phyloP scores from a whole-genome alignment of 1,284 basidiomycete species.

The Leccinum subfulvum region DNA sequence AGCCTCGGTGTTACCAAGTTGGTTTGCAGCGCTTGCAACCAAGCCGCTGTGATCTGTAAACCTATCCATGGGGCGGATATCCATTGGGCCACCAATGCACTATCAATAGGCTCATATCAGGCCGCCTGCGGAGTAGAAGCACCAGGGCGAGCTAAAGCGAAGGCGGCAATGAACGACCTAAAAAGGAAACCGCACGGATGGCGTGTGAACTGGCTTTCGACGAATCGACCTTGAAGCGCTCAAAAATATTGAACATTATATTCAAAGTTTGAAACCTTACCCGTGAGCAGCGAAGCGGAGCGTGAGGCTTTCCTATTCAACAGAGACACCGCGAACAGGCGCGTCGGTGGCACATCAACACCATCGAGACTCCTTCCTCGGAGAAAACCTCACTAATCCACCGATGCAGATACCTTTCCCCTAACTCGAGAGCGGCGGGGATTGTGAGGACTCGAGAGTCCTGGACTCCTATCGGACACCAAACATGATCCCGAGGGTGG shows the following conservation, averaged over 20 bases:
- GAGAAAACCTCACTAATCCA: background rate
- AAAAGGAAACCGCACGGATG: constrained; percentile 1
- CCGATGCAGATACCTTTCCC: background rate
- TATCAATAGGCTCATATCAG: background rate
- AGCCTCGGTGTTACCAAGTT: background rate
- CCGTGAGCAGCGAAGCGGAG: background rate
- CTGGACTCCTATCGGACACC: background rate
- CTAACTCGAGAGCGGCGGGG: background rate
- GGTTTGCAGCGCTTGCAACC: background rate
- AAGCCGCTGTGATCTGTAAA: background rate
- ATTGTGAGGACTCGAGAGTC: background rate
- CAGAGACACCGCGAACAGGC: background rate
- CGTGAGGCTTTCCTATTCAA: background rate
- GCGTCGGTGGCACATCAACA: background rate
- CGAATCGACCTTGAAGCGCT: background rate
- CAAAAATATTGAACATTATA: background rate
- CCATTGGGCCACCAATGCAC: background rate
- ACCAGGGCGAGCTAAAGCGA: background rate
- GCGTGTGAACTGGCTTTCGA: constrained; percentile 2
- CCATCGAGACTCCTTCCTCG: background rate
- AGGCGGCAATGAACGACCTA: background rate
- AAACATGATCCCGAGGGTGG: constrained; percentile 2
- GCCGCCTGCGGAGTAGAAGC: background rate
- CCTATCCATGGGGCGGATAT: background rate
- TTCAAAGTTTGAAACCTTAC: background rate